Percentiles rank a stretch among this genome's conserved stretches.
These are phyloP conservation scores for Nakaseomyces kungkrabaensis DNA, from an alignment of 1,139 yeast species.

Conservation along the genomic window DNA sequence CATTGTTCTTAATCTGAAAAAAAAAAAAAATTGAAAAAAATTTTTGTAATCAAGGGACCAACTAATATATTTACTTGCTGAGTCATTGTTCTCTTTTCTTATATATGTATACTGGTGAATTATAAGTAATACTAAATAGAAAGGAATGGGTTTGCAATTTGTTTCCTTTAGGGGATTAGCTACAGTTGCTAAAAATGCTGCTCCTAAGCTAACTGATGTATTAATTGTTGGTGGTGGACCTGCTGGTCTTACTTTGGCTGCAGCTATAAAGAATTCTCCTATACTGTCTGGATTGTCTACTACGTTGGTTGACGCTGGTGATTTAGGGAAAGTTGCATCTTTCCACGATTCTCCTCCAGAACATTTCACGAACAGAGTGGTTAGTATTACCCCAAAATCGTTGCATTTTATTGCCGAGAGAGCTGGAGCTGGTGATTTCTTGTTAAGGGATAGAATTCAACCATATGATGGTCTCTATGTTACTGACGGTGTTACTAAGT, in stretches of 20 bases:
- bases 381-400: conserved; percentile 76
- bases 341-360: conserved; percentile 49
- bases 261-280: conserved; percentile 64
- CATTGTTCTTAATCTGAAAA: no score
- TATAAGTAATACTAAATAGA: background rate
- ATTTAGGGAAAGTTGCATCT: conserved; percentile 40
- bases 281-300: conserved; percentile 50
- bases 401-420: conserved; percentile 54
- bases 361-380: conserved; percentile 66
- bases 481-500: conserved; percentile 64
- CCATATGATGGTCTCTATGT: conserved; percentile 75
- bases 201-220: conserved; percentile 41
- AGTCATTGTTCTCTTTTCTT: no score
- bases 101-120: no score
- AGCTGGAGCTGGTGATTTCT: conserved; percentile 77
- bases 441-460: conserved; percentile 61
- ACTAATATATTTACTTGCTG: no score
- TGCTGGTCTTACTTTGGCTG: conserved; percentile 81
- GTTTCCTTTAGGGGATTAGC: conserved; percentile 6
- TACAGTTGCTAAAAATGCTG: conserved; percentile 3
- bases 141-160: background rate
- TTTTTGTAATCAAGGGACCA: no score
- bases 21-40: no score
- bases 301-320: conserved; percentile 64
- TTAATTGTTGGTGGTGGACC: conserved; percentile 97